A percentile compares a stretch with the other conserved stretches of the same genome.
Conservation (phyloP, 164 flowering plant genomes). For the Nymphaea thermarum region DNA sequence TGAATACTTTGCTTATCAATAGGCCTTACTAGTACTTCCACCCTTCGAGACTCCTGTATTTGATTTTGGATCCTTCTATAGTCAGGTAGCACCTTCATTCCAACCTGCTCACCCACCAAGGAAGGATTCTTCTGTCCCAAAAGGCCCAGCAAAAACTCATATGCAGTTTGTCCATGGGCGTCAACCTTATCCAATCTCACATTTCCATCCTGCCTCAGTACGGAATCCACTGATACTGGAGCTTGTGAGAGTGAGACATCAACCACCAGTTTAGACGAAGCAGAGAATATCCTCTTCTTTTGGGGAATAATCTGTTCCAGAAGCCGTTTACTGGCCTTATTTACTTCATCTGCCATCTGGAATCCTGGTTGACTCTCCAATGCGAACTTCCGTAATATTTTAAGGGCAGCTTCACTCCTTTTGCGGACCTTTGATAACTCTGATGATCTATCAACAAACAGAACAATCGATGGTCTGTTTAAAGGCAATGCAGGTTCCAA, state of each 20-base stretch:
- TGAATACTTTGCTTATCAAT: constrained; percentile 9
- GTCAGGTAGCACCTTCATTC: constrained; percentile 80
- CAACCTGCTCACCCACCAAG: constrained; percentile 53
- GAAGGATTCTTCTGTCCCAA: constrained; percentile 30
- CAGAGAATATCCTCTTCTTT: constrained; percentile 13
- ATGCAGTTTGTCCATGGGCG: constrained; percentile 38
- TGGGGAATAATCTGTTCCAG: constrained; percentile 16
- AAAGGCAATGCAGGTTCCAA: constrained; percentile 42
- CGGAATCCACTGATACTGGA: neutral
- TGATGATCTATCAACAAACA: constrained; percentile 85
- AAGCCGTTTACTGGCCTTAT: constrained; percentile 8
- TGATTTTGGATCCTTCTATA: constrained; percentile 34
- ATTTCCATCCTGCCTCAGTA: constrained; percentile 17
- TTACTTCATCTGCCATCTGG: constrained; percentile 11
- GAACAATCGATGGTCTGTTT: constrained; percentile 56
- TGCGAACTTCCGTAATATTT: constrained; percentile 43
- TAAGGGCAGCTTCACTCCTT: constrained; percentile 56
- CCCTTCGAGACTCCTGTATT: neutral
- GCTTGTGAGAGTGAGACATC: neutral
- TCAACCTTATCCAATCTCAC: constrained; percentile 29
- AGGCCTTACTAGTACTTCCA: constrained; percentile 12
- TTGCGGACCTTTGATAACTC: constrained; percentile 31
- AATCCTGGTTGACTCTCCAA: constrained; percentile 15
- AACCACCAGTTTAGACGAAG: constrained; percentile 13
- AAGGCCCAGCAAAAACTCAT: constrained; percentile 43